Evolutionary conservation across 495 filamentous ascomycete genomes (phyloP), one percentile per base, ranked within the genome.

Genomic region (Astrothelium subdiscretum): DNA sequence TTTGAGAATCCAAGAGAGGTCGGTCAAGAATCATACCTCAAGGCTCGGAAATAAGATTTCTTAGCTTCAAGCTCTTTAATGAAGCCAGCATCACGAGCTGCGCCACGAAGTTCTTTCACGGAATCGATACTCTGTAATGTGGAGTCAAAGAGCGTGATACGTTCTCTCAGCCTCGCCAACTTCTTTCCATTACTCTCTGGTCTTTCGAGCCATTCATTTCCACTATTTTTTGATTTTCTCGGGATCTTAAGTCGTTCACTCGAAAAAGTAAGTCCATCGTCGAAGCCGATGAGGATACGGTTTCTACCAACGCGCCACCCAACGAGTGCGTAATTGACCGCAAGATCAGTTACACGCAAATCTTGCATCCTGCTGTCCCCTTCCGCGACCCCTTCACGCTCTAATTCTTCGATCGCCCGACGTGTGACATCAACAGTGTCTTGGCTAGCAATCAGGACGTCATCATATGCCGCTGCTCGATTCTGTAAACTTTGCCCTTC

Each of bases 241-340:
- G 72, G 71, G 58, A 70, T 69, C 63, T 79, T 77, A 2, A 71
- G 71, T 22, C 74, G 71, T 52, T 71, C 79, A 15, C 80, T 74
- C 29, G 85, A 79, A 43, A 89, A 77, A 2, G 78, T 69, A 11
- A 87, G 79, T 5, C 90, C 91, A 68, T 97, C 90, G 61, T 86
- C 78, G 40, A 83, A 78, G 35, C 91, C 91, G 61, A 89, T 87
- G 32, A 99, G 77, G 0, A 95, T 86, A 58, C 94, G 81, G 70
- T 99, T 97, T 44, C 95, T 85, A 38, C 91, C 95, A 63, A 97
- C 87, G 68, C 94, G 82, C 95, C 92, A 97, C 69, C 89, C 90
- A 54, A 99, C 85, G 72, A 97, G 81, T 65, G 86, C 87, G 70
- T 92, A 97, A 72, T 95, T 95, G 31, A 97, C 89, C 1, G 91